phyloP scores from a whole-genome alignment of 352 stramenopile species.

The Pythium apleroticum region DNA sequence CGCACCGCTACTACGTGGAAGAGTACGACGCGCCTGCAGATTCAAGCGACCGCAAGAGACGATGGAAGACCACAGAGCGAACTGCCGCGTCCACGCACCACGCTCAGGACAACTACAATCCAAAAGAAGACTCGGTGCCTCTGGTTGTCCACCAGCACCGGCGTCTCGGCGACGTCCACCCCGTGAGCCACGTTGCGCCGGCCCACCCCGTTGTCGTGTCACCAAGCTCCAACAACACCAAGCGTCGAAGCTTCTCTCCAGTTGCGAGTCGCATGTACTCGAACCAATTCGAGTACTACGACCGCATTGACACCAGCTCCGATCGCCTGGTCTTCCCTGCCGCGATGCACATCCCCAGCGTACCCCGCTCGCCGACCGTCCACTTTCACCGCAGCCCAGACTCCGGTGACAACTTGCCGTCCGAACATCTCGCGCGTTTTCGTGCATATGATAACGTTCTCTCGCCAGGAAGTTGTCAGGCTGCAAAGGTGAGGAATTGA shows the following conservation, averaged over 20 bases:
- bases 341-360: neutral
- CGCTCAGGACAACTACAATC: neutral
- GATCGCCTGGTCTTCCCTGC: neutral
- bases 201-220: neutral
- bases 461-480: conserved; percentile 49
- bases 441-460: conserved; percentile 32
- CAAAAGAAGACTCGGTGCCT: neutral
- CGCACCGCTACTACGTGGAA: neutral
- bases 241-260: neutral
- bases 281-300: neutral
- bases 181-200: conserved; percentile 3
- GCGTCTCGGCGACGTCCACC: conserved; percentile 5
- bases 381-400: neutral
- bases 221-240: neutral
- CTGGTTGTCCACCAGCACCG: neutral
- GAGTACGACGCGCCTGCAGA: neutral
- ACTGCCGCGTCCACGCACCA: neutral
- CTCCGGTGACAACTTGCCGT: conserved; percentile 1
- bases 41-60: neutral
- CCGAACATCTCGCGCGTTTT: conserved; percentile 2
- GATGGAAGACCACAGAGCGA: neutral
- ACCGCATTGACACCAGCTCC: neutral
- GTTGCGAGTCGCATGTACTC: neutral
- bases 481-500: conserved; percentile 39
- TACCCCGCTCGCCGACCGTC: neutral